Evolutionary conservation across 495 filamentous ascomycete species (phyloP).

Genomic region (Massariosphaeria phaeospora): DNA sequence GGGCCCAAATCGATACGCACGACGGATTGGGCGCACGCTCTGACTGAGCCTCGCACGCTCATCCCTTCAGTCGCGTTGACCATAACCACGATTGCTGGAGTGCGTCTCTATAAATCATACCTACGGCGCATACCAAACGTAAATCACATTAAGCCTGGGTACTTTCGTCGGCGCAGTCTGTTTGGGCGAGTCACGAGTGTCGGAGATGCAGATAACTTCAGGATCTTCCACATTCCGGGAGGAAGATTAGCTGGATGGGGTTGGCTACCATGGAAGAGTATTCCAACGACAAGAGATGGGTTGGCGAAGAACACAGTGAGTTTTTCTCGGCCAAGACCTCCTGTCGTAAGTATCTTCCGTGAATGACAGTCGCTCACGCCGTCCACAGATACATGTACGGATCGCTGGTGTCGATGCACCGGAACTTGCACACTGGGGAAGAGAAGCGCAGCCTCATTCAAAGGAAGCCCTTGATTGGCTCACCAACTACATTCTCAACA

Average conservation of each 20-base stretch:
- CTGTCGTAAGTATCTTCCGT: background rate
- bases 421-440: conserved; percentile 86
- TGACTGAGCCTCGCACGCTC: conserved; percentile 58
- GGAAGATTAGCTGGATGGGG: conserved; percentile 84
- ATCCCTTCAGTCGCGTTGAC: conserved; percentile 67
- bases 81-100: conserved; percentile 53
- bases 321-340: conserved; percentile 10
- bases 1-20: conserved; percentile 51
- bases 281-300: conserved; percentile 61
- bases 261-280: conserved; percentile 70
- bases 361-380: background rate
- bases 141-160: conserved; percentile 60
- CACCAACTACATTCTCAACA: conserved; percentile 61
- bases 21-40: conserved; percentile 59
- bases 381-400: conserved; percentile 66
- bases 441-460: conserved; percentile 75
- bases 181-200: conserved; percentile 87
- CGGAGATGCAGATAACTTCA: conserved; percentile 92
- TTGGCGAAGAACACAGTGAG: conserved; percentile 73
- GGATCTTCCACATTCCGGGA: conserved; percentile 88
- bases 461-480: conserved; percentile 78
- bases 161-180: conserved; percentile 66
- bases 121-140: conserved; percentile 76
- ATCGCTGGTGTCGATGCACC: conserved; percentile 91
- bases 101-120: conserved; percentile 65